A percentile compares a stretch with the other conserved stretches of the same genome.
These are phyloP conservation scores for Pseudomassariella vexata DNA, from an alignment of 2,329 filamentous ascomycete genomes.

Conservation along the genomic window DNA sequence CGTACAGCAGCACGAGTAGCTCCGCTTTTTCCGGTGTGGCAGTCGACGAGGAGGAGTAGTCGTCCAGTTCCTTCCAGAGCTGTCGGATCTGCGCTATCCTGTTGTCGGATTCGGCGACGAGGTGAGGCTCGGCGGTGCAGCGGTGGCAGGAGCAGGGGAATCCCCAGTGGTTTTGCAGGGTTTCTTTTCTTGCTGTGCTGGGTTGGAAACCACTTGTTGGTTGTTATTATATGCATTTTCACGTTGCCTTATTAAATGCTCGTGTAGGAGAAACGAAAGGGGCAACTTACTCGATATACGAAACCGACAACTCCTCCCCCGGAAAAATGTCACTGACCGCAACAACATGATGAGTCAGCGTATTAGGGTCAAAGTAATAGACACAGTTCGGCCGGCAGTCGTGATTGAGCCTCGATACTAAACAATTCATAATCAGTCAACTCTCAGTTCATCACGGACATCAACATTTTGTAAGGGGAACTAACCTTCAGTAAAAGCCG, in stretches of 20 bases:
- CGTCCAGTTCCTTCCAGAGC: constrained; percentile 25
- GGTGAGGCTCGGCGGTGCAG: constrained; percentile 22
- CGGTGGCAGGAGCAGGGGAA: constrained; percentile 31
- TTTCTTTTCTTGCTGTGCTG: constrained; percentile 19
- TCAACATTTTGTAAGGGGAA: not conserved
- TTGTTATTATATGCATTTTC: constrained; percentile 6
- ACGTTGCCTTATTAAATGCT: too few species aligned
- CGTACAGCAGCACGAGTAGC: constrained; percentile 28
- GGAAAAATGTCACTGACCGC: constrained; percentile 29
- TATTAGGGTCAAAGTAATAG: constrained; percentile 29
- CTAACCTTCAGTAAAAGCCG: constrained; percentile 24
- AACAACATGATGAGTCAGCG: constrained; percentile 29
- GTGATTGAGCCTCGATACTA: constrained; percentile 34
- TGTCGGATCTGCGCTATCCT: constrained; percentile 24
- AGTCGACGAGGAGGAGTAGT: constrained; percentile 22
- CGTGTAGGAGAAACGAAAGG: not conserved
- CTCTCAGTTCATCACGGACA: not conserved
- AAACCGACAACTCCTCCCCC: constrained; percentile 35
- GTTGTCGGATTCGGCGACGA: constrained; percentile 25
- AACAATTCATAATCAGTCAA: not conserved
- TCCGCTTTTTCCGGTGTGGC: constrained; percentile 29
- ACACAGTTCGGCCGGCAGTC: constrained; percentile 34
- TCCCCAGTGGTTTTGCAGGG: constrained; percentile 27
- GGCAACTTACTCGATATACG: constrained; percentile 28
- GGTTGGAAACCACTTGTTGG: constrained; percentile 25